A percentile compares a stretch with the other conserved stretches of the same genome.
Evolutionary conservation across 768 basidiomycete genomes (phyloP).

Genomic region (Amanita polypyramis): DNA sequence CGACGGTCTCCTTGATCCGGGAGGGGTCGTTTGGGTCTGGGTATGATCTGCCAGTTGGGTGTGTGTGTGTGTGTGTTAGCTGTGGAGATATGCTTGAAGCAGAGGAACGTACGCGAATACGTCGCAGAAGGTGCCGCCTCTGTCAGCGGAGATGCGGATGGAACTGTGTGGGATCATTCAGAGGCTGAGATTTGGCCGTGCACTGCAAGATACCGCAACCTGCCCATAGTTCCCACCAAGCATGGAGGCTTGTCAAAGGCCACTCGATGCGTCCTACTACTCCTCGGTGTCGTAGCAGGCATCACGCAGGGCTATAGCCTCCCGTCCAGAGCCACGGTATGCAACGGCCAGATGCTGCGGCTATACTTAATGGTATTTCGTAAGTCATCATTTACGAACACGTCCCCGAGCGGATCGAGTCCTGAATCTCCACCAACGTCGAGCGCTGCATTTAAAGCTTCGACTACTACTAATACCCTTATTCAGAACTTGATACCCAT

Average conservation of each 20-base stretch:
- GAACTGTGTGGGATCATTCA: constrained; percentile 53
- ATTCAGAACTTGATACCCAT: too few species aligned
- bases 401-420: background rate
- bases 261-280: too few species aligned
- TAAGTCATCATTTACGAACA: constrained; percentile 17
- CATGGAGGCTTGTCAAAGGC: too few species aligned
- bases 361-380: constrained; percentile 33
- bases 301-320: too few species aligned
- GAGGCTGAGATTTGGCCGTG: background rate
- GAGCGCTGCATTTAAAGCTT: too few species aligned
- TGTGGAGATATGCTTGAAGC: background rate
- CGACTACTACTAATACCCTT: too few species aligned
- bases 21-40: constrained; percentile 53
- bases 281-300: too few species aligned
- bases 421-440: too few species aligned
- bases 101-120: constrained; percentile 58
- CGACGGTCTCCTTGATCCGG: constrained; percentile 70
- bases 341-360: constrained; percentile 50
- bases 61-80: background rate
- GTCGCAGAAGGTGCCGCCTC: constrained; percentile 91
- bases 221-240: too few species aligned
- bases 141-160: constrained; percentile 77
- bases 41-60: constrained; percentile 52
- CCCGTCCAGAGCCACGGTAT: constrained; percentile 33
- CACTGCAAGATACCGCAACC: too few species aligned